phyloP scores from a whole-genome alignment of 2,329 filamentous ascomycete genomes.

The Scedosporium apiospermum region DNA sequence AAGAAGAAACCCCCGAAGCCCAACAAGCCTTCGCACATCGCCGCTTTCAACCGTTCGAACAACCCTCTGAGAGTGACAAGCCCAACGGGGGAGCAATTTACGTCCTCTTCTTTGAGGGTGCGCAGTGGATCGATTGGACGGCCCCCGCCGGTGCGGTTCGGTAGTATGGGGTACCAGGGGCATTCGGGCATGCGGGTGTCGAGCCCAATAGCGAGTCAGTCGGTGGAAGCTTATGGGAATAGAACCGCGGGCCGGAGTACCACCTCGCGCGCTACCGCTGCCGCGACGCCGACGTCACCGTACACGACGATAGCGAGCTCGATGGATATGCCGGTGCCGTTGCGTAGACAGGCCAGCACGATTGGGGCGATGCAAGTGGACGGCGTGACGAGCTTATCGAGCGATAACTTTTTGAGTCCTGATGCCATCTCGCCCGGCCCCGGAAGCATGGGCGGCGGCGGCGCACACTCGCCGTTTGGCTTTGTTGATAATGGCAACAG shows the following conservation, averaged over 20 bases:
- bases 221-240: conserved; percentile 1
- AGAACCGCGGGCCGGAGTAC: background rate
- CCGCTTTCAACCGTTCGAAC: conserved; percentile 5
- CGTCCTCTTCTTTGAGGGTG: conserved; percentile 1
- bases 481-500: background rate
- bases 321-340: conserved; percentile 1
- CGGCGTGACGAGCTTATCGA: background rate
- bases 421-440: background rate
- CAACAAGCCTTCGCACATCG: conserved; percentile 2
- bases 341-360: background rate
- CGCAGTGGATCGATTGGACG: conserved; percentile 4
- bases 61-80: conserved; percentile 2
- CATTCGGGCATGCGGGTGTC: conserved; percentile 5
- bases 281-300: background rate
- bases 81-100: conserved; percentile 4
- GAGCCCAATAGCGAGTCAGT: background rate
- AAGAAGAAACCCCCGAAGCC: conserved; percentile 6
- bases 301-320: background rate
- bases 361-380: background rate
- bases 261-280: background rate
- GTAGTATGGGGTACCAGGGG: conserved; percentile 4
- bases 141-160: background rate
- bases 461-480: background rate
- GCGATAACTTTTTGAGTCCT: background rate
- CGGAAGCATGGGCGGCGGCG: background rate